Evolutionary conservation across 2,329 filamentous ascomycete species (phyloP), one percentile per base, ranked within the genome.

Genomic region (Sarocladium strictum): DNA sequence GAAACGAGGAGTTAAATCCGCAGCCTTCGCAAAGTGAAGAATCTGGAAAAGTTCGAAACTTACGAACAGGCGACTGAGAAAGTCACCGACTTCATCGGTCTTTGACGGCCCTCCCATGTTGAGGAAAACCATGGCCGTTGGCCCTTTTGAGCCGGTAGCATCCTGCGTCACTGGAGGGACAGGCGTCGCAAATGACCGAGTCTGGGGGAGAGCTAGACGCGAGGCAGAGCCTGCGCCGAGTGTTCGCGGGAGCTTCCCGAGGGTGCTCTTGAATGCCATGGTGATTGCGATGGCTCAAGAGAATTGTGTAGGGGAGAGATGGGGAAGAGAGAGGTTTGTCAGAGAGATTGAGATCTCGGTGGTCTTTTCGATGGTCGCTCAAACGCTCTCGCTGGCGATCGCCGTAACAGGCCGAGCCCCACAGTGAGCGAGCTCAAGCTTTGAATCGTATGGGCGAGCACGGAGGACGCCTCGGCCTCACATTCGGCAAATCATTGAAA

Each of bases 91-190:
- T 74, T 99, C 91, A 61, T 86, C 83, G 3, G 87, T 88, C 3
- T 89, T 96, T 1, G 90, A 89, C 2, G 94, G 94, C 0, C 94
- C 94, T 57, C 94, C 94, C 94, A 99, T 99, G 73, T 99, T 99
- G 74, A 99, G 83, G 66, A 99, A 97, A 14, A 99, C 94, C 84
- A 99, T 97, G 41, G 94, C 94, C 3, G 94, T 99, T 7, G 92
- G 91, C 0, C 93, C 93, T 66, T 89, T 78, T 40, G 79, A 80
- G 12, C 80, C 82, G 1, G 81, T 81, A 6, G 81, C 77, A 78
- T 90, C 80, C 69, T 95, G 90, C 0, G 89, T 92, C 21, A 94
- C 90, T 7, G 90, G 89, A 11, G 89, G 87, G 3, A 83, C 84
- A 19, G 68, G 63, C 37, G 70, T 73, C 53, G 71, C 70, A 51